Percentiles rank a stretch among this genome's conserved stretches.
Conservation (phyloP, 164 flowering plant genomes). For the Aristolochia contorta region DNA sequence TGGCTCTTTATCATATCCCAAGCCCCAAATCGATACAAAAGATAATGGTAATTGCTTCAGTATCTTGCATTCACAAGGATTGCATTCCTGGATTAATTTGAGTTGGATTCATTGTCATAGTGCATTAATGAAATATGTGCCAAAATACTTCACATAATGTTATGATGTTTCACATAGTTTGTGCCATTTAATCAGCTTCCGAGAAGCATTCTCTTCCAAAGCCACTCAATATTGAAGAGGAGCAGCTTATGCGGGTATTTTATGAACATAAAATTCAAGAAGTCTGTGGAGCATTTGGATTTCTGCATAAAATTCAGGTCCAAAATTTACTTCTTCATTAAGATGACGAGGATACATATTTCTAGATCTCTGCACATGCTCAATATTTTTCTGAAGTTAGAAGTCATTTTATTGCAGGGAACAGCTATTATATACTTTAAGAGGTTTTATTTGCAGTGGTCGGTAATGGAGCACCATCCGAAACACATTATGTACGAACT, state of each 20-base stretch:
- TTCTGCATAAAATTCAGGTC: conserved; percentile 97
- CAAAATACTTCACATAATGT: too few relatives aligned
- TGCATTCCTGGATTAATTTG: too few relatives aligned
- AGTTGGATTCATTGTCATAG: too few relatives aligned
- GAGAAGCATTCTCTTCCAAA: conserved; percentile 69
- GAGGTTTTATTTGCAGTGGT: conserved; percentile 94
- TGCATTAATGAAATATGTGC: too few relatives aligned
- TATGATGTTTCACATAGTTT: not conserved
- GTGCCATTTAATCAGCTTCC: conserved; percentile 12
- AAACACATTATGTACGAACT: conserved; percentile 74
- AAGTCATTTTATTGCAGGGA: conserved; percentile 41
- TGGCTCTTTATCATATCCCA: conserved; percentile 64
- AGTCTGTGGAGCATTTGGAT: conserved; percentile 85
- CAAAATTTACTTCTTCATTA: not conserved
- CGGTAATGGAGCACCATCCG: conserved; percentile 98
- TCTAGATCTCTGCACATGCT: not conserved
- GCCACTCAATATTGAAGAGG: conserved; percentile 78
- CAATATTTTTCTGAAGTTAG: not conserved
- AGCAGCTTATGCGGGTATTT: conserved; percentile 65
- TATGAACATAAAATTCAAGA: conserved; percentile 89
- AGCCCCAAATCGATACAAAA: conserved; percentile 34
- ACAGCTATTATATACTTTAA: conserved; percentile 88
- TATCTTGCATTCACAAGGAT: too few relatives aligned
- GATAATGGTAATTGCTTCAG: conserved; percentile 31
- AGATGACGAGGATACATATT: not conserved